These are phyloP conservation scores for Coniferiporia weirii DNA, from an alignment of 1,284 basidiomycete genomes.

Conservation along the genomic window DNA sequence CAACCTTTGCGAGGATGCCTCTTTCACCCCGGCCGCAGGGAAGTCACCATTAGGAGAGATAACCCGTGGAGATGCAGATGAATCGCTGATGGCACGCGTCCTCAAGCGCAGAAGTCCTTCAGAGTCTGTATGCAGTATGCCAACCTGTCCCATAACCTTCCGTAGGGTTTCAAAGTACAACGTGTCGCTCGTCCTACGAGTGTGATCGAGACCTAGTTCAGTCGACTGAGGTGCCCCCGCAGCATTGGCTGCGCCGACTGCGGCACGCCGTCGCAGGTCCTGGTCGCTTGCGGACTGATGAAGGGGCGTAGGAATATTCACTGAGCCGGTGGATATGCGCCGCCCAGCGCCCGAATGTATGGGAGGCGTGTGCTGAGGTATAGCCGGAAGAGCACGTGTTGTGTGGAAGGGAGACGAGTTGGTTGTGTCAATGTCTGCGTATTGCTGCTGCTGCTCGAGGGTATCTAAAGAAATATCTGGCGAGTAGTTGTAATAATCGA, in stretches of 20 bases:
- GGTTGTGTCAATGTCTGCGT: slow-evolving; percentile 1
- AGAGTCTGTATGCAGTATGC: background rate
- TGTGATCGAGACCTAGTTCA: slow-evolving; percentile 6
- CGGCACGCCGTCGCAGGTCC: slow-evolving; percentile 11
- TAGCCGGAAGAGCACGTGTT: slow-evolving; percentile 6
- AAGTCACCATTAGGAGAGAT: slow-evolving; percentile 8
- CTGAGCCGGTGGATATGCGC: slow-evolving; percentile 17
- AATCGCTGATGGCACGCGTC: slow-evolving; percentile 17
- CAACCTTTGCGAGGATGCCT: background rate
- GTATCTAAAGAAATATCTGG: background rate
- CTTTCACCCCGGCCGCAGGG: background rate
- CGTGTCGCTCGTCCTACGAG: slow-evolving; percentile 13
- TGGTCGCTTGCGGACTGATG: slow-evolving; percentile 17
- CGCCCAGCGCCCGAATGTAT: background rate
- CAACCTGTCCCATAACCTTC: background rate
- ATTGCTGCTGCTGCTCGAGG: background rate
- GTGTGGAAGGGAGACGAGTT: slow-evolving; percentile 15
- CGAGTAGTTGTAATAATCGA: background rate
- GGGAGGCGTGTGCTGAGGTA: background rate
- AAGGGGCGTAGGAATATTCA: background rate
- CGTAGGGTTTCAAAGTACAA: slow-evolving; percentile 10
- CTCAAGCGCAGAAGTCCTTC: slow-evolving; percentile 3
- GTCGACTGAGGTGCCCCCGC: background rate
- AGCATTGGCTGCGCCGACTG: background rate
- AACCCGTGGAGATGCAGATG: slow-evolving; percentile 13